These are phyloP conservation scores for Scytalidium sp. DNA, from an alignment of 2,329 filamentous ascomycete genomes.

Conservation along the genomic window DNA sequence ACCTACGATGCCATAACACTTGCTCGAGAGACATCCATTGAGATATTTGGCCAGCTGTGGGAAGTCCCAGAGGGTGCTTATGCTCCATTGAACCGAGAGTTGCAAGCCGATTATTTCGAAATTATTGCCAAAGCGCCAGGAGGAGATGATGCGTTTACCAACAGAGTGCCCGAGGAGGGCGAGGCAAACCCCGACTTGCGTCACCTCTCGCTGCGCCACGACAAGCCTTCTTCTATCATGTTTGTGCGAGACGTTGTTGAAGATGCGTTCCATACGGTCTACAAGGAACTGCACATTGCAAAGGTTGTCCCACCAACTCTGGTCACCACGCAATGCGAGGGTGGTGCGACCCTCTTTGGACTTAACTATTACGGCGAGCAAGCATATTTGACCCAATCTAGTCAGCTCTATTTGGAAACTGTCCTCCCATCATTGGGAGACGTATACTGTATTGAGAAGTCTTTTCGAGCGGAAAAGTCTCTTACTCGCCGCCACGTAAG, in stretches of 20 bases:
- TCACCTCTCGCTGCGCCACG: constrained; percentile 81
- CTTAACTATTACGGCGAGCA: constrained; percentile 79
- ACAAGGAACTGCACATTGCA: constrained; percentile 71
- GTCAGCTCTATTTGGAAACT: constrained; percentile 94
- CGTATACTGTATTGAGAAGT: constrained; percentile 97
- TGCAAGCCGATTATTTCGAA: constrained; percentile 87
- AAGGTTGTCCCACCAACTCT: constrained; percentile 84
- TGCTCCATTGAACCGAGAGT: constrained; percentile 80
- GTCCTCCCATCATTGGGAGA: constrained; percentile 86
- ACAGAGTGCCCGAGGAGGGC: constrained; percentile 54
- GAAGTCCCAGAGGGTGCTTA: constrained; percentile 74
- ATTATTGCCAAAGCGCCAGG: constrained; percentile 77
- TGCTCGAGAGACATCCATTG: constrained; percentile 82
- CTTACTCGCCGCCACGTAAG: constrained; percentile 36
- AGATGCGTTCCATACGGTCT: constrained; percentile 75
- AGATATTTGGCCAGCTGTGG: constrained; percentile 79
- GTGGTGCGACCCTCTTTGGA: constrained; percentile 85
- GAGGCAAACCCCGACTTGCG: constrained; percentile 77
- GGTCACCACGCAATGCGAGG: constrained; percentile 54
- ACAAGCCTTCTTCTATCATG: constrained; percentile 81
- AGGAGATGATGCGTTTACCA: constrained; percentile 89
- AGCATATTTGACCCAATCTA: not conserved
- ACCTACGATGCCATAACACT: constrained; percentile 89
- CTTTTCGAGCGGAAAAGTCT: constrained; percentile 96
- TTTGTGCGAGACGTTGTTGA: constrained; percentile 81